phyloP scores from a whole-genome alignment of 805 yeast genomes.

The Pichia phayaonensis region DNA sequence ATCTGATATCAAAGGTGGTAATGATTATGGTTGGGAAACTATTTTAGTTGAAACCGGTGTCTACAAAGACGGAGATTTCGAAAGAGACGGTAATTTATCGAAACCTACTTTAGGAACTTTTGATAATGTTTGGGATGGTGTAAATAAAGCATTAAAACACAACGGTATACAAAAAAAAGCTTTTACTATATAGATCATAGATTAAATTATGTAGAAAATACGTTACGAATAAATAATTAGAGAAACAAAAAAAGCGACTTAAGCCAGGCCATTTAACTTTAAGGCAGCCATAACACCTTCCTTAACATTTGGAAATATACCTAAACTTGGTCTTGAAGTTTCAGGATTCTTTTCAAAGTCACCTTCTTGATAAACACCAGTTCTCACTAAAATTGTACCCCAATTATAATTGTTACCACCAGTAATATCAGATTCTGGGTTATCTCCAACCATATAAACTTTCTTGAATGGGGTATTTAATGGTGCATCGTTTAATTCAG shows the following conservation, averaged over 20 bases:
- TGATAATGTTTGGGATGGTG: conserved; percentile 42
- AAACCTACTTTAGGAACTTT: conserved; percentile 43
- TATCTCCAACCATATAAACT: conserved; percentile 96
- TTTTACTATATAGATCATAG: neutral
- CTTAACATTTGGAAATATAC: conserved; percentile 41
- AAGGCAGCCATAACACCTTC: conserved; percentile 33
- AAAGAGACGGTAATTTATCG: conserved; percentile 22
- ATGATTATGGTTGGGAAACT: conserved; percentile 80
- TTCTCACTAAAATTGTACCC: conserved; percentile 75
- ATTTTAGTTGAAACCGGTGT: conserved; percentile 85
- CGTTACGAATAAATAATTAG: neutral
- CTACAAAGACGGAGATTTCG: conserved; percentile 52
- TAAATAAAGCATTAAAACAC: conserved; percentile 20
- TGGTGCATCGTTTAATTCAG: conserved; percentile 38
- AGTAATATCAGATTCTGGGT: conserved; percentile 84
- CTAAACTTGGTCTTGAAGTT: conserved; percentile 39
- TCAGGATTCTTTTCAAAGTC: conserved; percentile 32
- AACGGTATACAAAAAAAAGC: conserved; percentile 4
- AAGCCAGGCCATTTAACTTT: conserved; percentile 15
- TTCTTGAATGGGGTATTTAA: conserved; percentile 38
- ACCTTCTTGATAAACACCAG: conserved; percentile 76
- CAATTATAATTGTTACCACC: conserved; percentile 89
- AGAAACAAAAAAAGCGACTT: neutral
- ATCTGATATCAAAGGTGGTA: conserved; percentile 87
- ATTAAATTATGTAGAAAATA: neutral